phyloP scores from a whole-genome alignment of 2,329 filamentous ascomycete genomes.

The Dendryphion nanum region DNA sequence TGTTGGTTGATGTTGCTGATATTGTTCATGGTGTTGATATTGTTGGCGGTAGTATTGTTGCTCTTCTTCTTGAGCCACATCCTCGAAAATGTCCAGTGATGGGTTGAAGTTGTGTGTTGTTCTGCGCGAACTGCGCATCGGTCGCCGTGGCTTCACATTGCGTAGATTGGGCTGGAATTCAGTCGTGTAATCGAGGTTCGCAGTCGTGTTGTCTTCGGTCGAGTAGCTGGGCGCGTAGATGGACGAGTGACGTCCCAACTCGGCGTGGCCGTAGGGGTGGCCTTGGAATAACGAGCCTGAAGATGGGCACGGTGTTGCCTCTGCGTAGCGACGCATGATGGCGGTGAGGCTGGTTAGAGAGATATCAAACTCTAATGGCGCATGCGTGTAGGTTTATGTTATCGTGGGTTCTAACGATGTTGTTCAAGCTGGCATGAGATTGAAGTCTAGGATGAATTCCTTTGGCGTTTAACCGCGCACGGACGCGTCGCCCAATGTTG shows the following conservation, averaged over 20 bases:
- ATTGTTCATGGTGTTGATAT: too few species aligned
- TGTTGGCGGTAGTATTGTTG: slow-evolving; percentile 16
- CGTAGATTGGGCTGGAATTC: slow-evolving; percentile 28
- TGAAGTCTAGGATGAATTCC: slow-evolving; percentile 1
- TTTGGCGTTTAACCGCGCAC: slow-evolving; percentile 11
- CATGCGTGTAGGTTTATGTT: slow-evolving; percentile 1
- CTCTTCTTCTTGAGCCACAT: slow-evolving; percentile 36
- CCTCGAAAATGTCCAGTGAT: slow-evolving; percentile 37
- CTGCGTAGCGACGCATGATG: slow-evolving; percentile 34
- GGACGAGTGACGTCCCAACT: slow-evolving; percentile 23
- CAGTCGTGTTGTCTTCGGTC: slow-evolving; percentile 29
- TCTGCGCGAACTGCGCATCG: slow-evolving; percentile 27
- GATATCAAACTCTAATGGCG: not conserved
- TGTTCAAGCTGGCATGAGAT: not conserved
- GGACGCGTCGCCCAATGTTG: slow-evolving; percentile 10
- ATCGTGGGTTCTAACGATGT: slow-evolving; percentile 4
- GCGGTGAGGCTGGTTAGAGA: slow-evolving; percentile 2
- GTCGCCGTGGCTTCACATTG: slow-evolving; percentile 34
- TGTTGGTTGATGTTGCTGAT: too few species aligned
- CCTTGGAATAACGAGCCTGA: slow-evolving; percentile 23
- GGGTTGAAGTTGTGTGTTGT: slow-evolving; percentile 30
- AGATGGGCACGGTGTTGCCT: slow-evolving; percentile 37
- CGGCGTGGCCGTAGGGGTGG: slow-evolving; percentile 19
- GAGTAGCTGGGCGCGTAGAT: slow-evolving; percentile 32
- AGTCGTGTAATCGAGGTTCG: slow-evolving; percentile 40